Evolutionary conservation across 257 asterid genomes (phyloP).

Genomic region (Echium plantagineum): DNA sequence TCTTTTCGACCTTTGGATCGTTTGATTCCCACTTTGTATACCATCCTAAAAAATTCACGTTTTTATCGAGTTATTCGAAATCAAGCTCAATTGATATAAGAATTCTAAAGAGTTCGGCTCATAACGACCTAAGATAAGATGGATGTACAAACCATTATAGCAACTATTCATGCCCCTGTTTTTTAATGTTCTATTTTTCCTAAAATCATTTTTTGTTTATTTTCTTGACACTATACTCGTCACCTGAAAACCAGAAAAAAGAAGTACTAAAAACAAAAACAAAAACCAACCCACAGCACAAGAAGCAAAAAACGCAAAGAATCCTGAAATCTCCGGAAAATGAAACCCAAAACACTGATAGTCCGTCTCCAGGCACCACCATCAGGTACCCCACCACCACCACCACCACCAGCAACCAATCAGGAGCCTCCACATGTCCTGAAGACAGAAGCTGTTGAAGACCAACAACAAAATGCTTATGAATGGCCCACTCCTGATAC

Average conservation of each 20-base stretch:
- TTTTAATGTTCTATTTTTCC: background rate
- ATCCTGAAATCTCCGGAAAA: background rate
- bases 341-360: constrained; percentile 1
- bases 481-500: constrained; percentile 14
- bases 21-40: no score
- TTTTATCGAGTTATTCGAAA: no score
- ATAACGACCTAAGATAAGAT: no score
- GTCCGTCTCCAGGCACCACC: constrained; percentile 3
- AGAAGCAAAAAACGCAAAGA: background rate
- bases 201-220: background rate
- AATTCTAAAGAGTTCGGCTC: no score
- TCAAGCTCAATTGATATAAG: no score
- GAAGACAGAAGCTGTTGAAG: constrained; percentile 14
- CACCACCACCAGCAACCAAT: background rate
- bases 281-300: background rate
- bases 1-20: no score
- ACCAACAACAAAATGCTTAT: constrained; percentile 14
- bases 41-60: no score
- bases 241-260: background rate
- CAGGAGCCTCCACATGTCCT: background rate
- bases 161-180: no score
- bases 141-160: no score
- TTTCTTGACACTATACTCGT: background rate
- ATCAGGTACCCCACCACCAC: no score
- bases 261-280: background rate